These are phyloP conservation scores for Corymbia calophylla DNA, from an alignment of 441 rosid genomes.

Conservation along the genomic window DNA sequence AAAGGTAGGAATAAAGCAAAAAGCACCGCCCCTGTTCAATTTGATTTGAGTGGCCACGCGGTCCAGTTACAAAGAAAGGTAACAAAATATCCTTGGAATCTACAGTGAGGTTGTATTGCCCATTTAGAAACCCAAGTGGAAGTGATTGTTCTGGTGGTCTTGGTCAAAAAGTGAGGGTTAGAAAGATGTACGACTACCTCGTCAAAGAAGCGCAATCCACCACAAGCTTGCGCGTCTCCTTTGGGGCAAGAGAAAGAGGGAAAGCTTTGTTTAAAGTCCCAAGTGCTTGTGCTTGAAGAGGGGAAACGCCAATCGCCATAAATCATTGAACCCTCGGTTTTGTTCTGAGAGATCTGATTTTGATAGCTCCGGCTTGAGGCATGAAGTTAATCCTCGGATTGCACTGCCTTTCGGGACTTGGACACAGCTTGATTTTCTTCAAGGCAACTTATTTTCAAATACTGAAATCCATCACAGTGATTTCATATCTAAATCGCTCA, in stretches of 20 bases:
- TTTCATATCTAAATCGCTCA: background rate
- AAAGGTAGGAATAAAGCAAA: too few species aligned
- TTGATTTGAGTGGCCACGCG: too few species aligned
- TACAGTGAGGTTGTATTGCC: background rate
- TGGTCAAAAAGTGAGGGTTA: background rate
- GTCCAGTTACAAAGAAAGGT: too few species aligned
- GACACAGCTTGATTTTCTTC: accelerated
- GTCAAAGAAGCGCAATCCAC: background rate
- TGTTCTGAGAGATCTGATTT: background rate
- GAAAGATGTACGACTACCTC: background rate
- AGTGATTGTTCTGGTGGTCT: background rate
- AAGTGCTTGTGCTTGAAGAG: background rate
- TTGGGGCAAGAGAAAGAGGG: background rate
- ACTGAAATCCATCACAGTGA: too few species aligned
- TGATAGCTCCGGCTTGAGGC: accelerated
- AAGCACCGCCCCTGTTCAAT: too few species aligned
- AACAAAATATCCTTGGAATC: too few species aligned
- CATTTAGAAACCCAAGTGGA: background rate
- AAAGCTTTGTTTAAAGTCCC: background rate
- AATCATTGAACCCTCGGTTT: background rate
- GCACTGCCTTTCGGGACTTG: accelerated
- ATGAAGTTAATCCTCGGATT: background rate
- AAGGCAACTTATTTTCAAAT: background rate
- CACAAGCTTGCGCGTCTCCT: background rate
- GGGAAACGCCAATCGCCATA: background rate